Percentiles rank a stretch among this genome's conserved stretches.
Evolutionary conservation across 495 filamentous ascomycete species (phyloP).

Genomic region (Aspergillus bridgeri): DNA sequence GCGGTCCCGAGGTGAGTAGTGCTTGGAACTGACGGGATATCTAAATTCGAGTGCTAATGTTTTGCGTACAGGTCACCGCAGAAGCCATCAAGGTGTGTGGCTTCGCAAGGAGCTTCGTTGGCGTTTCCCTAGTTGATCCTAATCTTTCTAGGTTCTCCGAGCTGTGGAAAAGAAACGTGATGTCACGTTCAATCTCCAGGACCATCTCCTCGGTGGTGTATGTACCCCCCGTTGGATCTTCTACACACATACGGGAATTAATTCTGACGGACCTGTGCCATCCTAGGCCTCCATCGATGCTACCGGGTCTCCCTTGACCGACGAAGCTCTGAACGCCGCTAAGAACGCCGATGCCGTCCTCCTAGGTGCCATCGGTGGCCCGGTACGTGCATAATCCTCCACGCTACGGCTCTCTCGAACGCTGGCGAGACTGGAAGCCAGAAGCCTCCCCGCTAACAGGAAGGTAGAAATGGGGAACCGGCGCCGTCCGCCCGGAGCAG

Average conservation of each 20-base stretch:
- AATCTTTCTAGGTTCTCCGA: slow-evolving; percentile 51
- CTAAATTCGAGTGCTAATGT: slow-evolving; percentile 17
- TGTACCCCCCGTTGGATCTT: slow-evolving; percentile 29
- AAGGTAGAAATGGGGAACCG: slow-evolving; percentile 84
- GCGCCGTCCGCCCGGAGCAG: slow-evolving; percentile 86
- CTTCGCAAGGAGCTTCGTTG: not conserved
- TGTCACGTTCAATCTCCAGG: slow-evolving; percentile 82
- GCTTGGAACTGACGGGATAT: slow-evolving; percentile 1
- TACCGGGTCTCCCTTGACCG: slow-evolving; percentile 72
- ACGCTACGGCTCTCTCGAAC: not conserved
- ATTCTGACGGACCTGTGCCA: slow-evolving; percentile 4
- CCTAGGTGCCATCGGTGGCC: slow-evolving; percentile 92
- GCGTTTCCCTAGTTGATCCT: not conserved
- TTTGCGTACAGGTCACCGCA: slow-evolving; percentile 46
- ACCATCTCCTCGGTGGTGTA: slow-evolving; percentile 92
- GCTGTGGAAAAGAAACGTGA: slow-evolving; percentile 66
- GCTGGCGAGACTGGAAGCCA: no score
- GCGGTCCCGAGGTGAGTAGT: slow-evolving; percentile 79
- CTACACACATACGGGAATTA: not conserved
- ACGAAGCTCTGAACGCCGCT: slow-evolving; percentile 78
- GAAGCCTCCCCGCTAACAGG: not conserved
- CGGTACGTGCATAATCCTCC: slow-evolving; percentile 47
- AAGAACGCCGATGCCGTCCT: slow-evolving; percentile 90
- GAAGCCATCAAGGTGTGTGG: slow-evolving; percentile 79
- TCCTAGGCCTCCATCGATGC: slow-evolving; percentile 76